These are phyloP conservation scores for Ascodesmis nigricans DNA, from an alignment of 495 filamentous ascomycete genomes.

Conservation along the genomic window DNA sequence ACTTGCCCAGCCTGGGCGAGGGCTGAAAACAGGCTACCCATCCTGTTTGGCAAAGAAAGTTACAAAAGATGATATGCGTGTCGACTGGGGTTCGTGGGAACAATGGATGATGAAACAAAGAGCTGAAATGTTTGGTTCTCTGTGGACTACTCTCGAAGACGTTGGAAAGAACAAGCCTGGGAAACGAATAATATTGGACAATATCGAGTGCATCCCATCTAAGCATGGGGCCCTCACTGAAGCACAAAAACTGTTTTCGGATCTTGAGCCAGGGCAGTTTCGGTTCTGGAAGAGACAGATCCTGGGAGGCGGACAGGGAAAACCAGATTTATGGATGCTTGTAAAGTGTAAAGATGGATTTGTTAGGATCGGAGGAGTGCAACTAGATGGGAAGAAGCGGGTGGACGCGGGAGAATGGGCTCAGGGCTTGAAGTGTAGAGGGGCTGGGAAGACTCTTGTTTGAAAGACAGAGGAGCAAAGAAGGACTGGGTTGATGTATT, in stretches of 20 bases:
- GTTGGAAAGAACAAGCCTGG: not conserved
- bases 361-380: slow-evolving; percentile 14
- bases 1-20: slow-evolving; percentile 36
- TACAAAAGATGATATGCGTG: slow-evolving; percentile 21
- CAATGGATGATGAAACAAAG: slow-evolving; percentile 10
- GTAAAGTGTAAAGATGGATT: slow-evolving; percentile 16
- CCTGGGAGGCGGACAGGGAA: slow-evolving; percentile 6
- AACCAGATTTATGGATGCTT: no score
- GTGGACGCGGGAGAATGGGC: slow-evolving; percentile 18
- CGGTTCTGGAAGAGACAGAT: slow-evolving; percentile 9
- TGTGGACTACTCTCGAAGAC: slow-evolving; percentile 2
- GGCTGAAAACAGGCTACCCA: slow-evolving; percentile 22
- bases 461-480: no score
- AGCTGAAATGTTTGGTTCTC: slow-evolving; percentile 1
- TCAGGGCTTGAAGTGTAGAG: slow-evolving; percentile 10
- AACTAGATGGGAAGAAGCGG: slow-evolving; percentile 16
- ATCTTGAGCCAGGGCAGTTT: slow-evolving; percentile 9
- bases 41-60: slow-evolving; percentile 21
- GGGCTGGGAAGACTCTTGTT: slow-evolving; percentile 2
- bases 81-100: slow-evolving; percentile 13
- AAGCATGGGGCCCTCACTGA: not conserved
- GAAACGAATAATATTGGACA: slow-evolving; percentile 11
- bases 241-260: slow-evolving; percentile 11
- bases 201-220: slow-evolving; percentile 2
- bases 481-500: no score